Evolutionary conservation across 495 filamentous ascomycete species (phyloP), one percentile per base, ranked within the genome.

Genomic region (Tuber umbilicatum): DNA sequence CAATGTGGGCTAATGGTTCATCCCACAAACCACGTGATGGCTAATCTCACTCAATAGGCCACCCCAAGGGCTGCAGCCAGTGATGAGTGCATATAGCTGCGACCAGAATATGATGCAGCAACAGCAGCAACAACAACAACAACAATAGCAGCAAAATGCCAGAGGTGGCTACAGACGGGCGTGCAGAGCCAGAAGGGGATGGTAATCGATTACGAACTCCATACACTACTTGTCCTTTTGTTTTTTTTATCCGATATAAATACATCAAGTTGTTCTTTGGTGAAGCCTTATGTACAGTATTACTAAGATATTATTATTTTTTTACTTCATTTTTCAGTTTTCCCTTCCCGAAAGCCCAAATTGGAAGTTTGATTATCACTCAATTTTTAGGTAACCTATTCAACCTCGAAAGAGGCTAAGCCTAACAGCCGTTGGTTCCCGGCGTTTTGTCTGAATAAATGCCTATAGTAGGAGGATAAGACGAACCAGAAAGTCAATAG

Each of bases 31-130:
- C n/a, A n/a, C n/a, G n/a, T n/a, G n/a, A n/a, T n/a, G 68, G 72
- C 43, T 75, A 70, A 60, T 27, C 55, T 64, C 47, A 10, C 55
- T 64, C 37, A 72, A 73, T 40, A 81, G 80, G 76, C 79, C 80
- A 72, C 84, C 85, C 43, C 84, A 84, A 42, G 85, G 86, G 0
- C 88, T 87, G 73, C 83, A 84, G n/a, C 86, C 85, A 40, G 85
- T 84, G 75, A 86, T 84, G 45, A 86, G 87, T 55, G 87, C 84
- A n/a, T 89, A 85, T 76, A 86, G 88, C 12, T 89, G 87, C 76
- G 84, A 86, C 74, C 87, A 88, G 75, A 79, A 78, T 50, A 89
- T 89, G 85, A 84, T 79, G 79, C 78, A 81, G 37, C 78, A 80
- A 70, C 76, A 78, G 10, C 76, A 77, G 9, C 76, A 77, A 0